Base-by-base conservation (phyloP, 768 basidiomycete genomes). In the Rhodotorula graminis region DNA sequence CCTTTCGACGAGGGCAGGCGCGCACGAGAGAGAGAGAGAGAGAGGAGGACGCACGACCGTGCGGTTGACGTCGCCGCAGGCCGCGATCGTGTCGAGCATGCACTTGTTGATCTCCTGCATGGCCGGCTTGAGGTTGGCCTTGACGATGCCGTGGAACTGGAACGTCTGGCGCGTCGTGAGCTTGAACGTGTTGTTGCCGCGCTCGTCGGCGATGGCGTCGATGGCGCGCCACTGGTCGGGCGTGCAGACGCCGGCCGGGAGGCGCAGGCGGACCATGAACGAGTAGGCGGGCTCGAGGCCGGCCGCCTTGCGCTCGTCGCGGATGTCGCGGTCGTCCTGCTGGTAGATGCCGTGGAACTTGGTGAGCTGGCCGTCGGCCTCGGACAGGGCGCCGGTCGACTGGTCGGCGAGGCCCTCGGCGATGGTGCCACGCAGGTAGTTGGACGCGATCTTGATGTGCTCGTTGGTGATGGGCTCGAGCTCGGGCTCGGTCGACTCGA, bases 71-170 rank as follows among this genome's bases (percentile, higher is more conserved):
- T 99, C 96, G 79, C 96, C 96, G 80, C 96, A 98, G 33, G 96
- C 96, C 61, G 95, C 96, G 71, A 99, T 87, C 7, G 96, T 97
- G 81, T 99, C 96, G 70, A 99, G 84, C 76, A 97, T 79, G 33
- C 85, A 88, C 63, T 88, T 85, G 83, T 99, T 99, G 81, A 98
- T 98, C 66, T 88, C 92, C 83, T 96, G 94, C 74, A 99, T 97
- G 27, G 93, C 91, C 44, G 91, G 89, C 83, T 98, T 98, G 81
- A 99, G 82, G 80, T 99, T 93, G 74, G 86, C 86, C 85, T 99
- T 99, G 84, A 99, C 92, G 77, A 99, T 91, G 67, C 96, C 96
- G 81, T 99, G 96, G 86, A 96, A 98, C 82, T 99, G 96, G 89
- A 98, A 99, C 18, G 96, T 99, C 81, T 93, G 88, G 73, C 96